These are phyloP conservation scores for Rhinocladiella mackenziei DNA, from an alignment of 2,329 filamentous ascomycete species.

Conservation along the genomic window DNA sequence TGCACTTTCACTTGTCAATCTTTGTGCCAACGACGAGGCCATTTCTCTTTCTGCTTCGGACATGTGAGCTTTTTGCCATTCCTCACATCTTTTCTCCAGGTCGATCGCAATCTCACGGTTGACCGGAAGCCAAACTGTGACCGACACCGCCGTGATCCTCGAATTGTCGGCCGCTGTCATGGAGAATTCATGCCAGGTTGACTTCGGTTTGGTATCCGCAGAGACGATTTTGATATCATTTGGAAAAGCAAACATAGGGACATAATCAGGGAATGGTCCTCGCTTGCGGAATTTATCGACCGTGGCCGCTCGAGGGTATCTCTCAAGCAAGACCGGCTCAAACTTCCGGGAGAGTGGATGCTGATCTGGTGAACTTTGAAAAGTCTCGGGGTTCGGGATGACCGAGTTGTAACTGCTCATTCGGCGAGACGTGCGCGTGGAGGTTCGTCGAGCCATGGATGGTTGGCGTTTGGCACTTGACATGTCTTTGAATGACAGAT, in stretches of 20 bases:
- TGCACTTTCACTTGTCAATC: slow-evolving; percentile 80
- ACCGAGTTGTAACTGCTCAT: slow-evolving; percentile 98
- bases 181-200: slow-evolving; percentile 98
- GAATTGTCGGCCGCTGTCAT: slow-evolving; percentile 94
- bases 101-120: slow-evolving; percentile 77
- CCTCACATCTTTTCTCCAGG: slow-evolving; percentile 68
- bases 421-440: slow-evolving; percentile 75
- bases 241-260: slow-evolving; percentile 98
- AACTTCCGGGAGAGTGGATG: slow-evolving; percentile 91
- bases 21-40: slow-evolving; percentile 83
- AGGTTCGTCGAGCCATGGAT: slow-evolving; percentile 67
- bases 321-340: slow-evolving; percentile 91
- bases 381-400: slow-evolving; percentile 85
- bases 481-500: slow-evolving; percentile 92
- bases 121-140: slow-evolving; percentile 89
- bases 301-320: slow-evolving; percentile 81
- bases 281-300: slow-evolving; percentile 74
- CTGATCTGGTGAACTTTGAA: slow-evolving; percentile 87
- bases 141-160: slow-evolving; percentile 84
- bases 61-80: slow-evolving; percentile 90
- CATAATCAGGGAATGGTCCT: slow-evolving; percentile 90
- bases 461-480: slow-evolving; percentile 88
- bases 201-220: slow-evolving; percentile 84
- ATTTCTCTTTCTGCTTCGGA: slow-evolving; percentile 94
- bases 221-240: slow-evolving; percentile 97